Evolutionary conservation across 2,329 filamentous ascomycete genomes (phyloP).

Genomic region (Penicillium glabrum): DNA sequence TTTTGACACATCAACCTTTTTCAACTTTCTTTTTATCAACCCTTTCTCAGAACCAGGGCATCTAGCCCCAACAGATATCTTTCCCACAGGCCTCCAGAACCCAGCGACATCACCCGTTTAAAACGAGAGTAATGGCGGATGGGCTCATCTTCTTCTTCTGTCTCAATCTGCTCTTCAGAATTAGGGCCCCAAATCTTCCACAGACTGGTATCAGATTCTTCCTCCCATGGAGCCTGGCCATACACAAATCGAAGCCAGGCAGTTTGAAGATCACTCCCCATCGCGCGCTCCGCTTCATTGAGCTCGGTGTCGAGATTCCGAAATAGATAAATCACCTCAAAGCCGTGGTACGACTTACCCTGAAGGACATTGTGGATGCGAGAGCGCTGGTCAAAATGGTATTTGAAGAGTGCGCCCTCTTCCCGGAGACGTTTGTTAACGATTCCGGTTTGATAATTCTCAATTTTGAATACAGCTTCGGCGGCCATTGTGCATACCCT

Average conservation of each 20-base stretch:
- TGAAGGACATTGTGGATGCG: constrained; percentile 4
- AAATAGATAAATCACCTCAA: constrained; percentile 12
- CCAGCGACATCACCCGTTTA: neutral
- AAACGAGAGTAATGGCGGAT: constrained; percentile 7
- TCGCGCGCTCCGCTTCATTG: constrained; percentile 2
- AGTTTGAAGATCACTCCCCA: constrained; percentile 1
- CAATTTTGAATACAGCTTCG: constrained; percentile 7
- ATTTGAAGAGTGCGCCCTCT: constrained; percentile 8
- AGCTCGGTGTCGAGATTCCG: constrained; percentile 6
- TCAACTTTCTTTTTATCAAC: neutral
- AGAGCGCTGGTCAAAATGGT: constrained; percentile 14
- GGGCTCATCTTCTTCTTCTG: constrained; percentile 8
- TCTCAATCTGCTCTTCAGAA: constrained; percentile 2
- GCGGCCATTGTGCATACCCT: constrained; percentile 5
- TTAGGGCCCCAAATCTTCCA: constrained; percentile 14
- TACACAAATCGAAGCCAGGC: constrained; percentile 10
- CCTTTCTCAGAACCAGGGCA: constrained; percentile 10
- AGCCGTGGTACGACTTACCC: constrained; percentile 9
- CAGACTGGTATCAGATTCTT: neutral
- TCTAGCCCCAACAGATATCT: constrained; percentile 4
- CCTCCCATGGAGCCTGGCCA: constrained; percentile 8
- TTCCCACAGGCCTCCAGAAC: constrained; percentile 4
- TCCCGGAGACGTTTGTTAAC: constrained; percentile 6
- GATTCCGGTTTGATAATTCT: constrained; percentile 5
- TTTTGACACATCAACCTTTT: neutral